A percentile compares a stretch with the other conserved stretches of the same genome.
phyloP scores from a whole-genome alignment of 2,329 filamentous ascomycete genomes.

The Orbilia brochopaga region DNA sequence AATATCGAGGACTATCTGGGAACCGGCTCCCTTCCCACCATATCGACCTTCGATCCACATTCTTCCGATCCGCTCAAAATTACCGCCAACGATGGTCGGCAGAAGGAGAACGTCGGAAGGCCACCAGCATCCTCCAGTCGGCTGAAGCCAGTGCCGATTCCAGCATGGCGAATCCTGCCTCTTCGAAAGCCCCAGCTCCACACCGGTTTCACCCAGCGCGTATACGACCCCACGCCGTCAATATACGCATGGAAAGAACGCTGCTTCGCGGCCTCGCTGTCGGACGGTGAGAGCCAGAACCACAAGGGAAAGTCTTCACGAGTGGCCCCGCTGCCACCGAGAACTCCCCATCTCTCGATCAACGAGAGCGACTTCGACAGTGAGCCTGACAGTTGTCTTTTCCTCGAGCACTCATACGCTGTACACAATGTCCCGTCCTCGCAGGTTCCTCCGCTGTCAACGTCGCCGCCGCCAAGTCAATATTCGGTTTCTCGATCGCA shows the following conservation, averaged over 20 bases:
- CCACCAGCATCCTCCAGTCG: constrained; percentile 9
- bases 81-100: background rate
- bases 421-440: constrained; percentile 29
- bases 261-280: constrained; percentile 15
- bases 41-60: constrained; percentile 22
- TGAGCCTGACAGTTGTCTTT: background rate
- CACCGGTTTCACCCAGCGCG: constrained; percentile 29
- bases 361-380: constrained; percentile 7
- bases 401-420: constrained; percentile 29
- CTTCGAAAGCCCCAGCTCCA: constrained; percentile 20
- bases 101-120: background rate
- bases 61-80: too few species aligned
- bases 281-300: background rate
- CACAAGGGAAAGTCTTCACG: background rate
- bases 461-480: constrained; percentile 3
- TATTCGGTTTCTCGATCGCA: background rate
- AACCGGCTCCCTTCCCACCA: constrained; percentile 13
- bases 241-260: constrained; percentile 36
- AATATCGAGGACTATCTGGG: constrained; percentile 28
- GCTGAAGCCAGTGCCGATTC: constrained; percentile 16
- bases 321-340: constrained; percentile 9
- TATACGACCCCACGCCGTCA: constrained; percentile 33
- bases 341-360: constrained; percentile 11
- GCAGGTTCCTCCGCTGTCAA: constrained; percentile 11
- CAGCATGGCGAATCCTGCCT: constrained; percentile 23